Evolutionary conservation across 2,329 filamentous ascomycete species (phyloP), one percentile per base, ranked within the genome.

Genomic region (Chrysoporthe cubensis): DNA sequence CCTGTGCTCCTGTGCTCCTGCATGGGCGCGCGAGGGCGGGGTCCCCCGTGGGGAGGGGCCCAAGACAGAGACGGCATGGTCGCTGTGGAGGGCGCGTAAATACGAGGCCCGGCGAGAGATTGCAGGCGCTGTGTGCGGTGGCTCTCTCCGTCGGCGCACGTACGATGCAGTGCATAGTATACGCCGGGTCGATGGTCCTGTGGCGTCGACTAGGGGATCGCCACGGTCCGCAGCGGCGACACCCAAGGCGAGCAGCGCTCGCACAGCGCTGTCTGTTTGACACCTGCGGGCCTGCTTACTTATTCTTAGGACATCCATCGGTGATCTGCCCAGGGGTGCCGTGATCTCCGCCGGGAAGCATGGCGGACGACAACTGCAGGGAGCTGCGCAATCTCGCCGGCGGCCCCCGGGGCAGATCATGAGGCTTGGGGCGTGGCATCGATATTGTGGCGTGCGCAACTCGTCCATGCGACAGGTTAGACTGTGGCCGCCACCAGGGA

Each of bases 261-360:
- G 34, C 13, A 42, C 7, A 34, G 26, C 11, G 37, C 57, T 44
- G 58, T n/a, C 32, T 18, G 58, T 18, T 44, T 14, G 54, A 57
- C 40, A 61, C 11, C n/a, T 34, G 43, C 16, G 13, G 16, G 16
- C 26, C 26, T 57, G 16, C 52, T 57, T 21, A 14, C 13, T 43
- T 18, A 50, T 62, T 62, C 26, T 50, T 37, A n/a, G 52, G 7
- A 37, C 56, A 40, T 58, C 34, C 26, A 7, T 37, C 37, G 5
- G 37, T 40, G 60, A 62, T 62, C 60, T 48, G 16, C 60, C 21
- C 60, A 52, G 32, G 60, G 44, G 34, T 50, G 13, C 32, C 60
- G 40, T 48, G 60, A 62, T 62, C 60, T 40, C 40, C 58, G 32
- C 40, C 16, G 32, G 59, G 44, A n/a, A 50, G 11, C 14, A 60